Conservation (phyloP, 116 monocot species). For the Phalaenopsis hybrid region DNA sequence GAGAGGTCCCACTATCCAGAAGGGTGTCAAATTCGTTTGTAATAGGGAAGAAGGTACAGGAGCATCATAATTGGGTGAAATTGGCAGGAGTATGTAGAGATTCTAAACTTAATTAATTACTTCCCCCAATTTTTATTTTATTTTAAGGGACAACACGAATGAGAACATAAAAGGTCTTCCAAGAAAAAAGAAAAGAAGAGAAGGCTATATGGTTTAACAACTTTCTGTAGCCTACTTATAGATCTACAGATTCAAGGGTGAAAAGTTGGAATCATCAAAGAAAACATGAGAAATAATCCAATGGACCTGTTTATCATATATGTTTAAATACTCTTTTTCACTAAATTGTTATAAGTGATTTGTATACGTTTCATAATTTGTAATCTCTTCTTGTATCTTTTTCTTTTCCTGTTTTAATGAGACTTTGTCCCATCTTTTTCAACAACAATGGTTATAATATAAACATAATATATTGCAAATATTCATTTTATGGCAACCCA, state of each 20-base stretch:
- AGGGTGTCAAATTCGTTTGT: no score
- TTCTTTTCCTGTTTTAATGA: not conserved
- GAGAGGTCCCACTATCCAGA: no score
- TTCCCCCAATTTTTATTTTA: no score
- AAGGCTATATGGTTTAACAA: not conserved
- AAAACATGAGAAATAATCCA: not conserved
- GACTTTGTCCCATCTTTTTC: not conserved
- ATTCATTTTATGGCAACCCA: not conserved
- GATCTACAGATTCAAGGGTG: not conserved
- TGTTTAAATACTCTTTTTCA: not conserved
- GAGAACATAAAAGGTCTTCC: no score
- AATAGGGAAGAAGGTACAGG: no score
- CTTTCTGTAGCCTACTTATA: not conserved
- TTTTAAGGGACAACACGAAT: no score
- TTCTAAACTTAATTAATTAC: no score
- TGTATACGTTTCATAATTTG: not conserved
- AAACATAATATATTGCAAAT: not conserved
- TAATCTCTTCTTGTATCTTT: not conserved
- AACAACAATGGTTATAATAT: not conserved
- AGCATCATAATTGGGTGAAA: no score
- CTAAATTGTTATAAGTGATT: not conserved
- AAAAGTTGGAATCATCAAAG: not conserved
- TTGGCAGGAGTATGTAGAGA: no score
- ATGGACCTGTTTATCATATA: not conserved
- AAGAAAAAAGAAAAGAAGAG: not conserved